Conservation (phyloP, 176 grass and related monocot genomes). For the Carex scoparia region DNA sequence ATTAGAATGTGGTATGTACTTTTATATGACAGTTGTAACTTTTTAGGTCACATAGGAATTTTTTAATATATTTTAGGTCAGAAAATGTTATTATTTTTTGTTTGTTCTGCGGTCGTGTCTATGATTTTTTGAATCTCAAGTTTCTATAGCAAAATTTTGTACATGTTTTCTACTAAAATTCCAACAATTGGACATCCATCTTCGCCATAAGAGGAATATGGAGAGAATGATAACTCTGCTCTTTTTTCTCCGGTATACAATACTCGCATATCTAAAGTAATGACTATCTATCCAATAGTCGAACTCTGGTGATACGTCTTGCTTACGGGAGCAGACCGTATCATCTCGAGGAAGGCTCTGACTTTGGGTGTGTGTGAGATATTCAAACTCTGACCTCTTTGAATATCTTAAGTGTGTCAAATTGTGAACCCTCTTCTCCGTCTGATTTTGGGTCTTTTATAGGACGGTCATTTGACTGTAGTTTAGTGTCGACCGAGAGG, state of each 20-base stretch:
- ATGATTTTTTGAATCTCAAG: not conserved
- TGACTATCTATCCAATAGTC: conserved; percentile 36
- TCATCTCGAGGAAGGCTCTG: no score
- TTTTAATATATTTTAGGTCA: no score
- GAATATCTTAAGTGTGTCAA: no score
- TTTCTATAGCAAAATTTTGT: not conserved
- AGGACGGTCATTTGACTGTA: no score
- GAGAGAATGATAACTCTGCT: conserved; percentile 20
- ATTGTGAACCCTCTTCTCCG: no score
- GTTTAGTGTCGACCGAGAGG: no score
- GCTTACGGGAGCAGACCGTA: no score
- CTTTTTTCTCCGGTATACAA: conserved; percentile 35
- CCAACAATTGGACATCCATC: not conserved
- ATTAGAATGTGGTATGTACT: not conserved
- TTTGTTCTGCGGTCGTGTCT: not conserved
- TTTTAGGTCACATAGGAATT: not conserved
- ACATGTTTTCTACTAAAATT: not conserved
- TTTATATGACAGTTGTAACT: not conserved
- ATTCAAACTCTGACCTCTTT: no score
- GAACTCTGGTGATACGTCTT: not conserved
- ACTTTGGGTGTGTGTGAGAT: no score
- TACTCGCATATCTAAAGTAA: conserved; percentile 34
- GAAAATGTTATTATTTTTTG: not conserved
- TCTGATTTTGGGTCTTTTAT: no score
- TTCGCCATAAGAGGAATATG: not conserved